These are phyloP conservation scores for Eudorina sp. DNA, from an alignment of 139 green algal species.

Conservation along the genomic window DNA sequence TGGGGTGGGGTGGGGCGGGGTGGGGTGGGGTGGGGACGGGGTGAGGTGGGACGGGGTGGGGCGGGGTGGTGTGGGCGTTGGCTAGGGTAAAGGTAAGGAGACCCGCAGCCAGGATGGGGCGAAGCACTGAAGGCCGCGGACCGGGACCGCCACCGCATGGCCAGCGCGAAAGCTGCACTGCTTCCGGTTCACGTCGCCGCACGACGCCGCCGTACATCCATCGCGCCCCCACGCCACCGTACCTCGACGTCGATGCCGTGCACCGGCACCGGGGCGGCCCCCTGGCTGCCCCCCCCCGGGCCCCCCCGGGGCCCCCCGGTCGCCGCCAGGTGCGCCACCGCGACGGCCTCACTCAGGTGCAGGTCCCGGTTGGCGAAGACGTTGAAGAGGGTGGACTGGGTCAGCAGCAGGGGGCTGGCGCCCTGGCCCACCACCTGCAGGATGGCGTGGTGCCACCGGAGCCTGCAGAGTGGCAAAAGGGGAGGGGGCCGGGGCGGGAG, in stretches of 20 bases:
- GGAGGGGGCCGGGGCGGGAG: neutral
- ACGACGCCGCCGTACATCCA: neutral
- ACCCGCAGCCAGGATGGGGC: neutral
- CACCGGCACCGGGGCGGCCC: neutral
- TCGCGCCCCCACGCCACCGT: neutral
- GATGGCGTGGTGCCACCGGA: conserved; percentile 43
- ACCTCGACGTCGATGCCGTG: conserved; percentile 36
- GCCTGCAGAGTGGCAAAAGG: neutral
- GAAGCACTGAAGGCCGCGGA: neutral
- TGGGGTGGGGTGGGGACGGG: neutral
- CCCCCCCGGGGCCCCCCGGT: neutral
- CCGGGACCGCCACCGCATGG: neutral
- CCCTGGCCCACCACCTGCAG: neutral
- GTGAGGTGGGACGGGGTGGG: neutral
- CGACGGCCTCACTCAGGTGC: conserved; percentile 13
- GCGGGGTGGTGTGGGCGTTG: too few species aligned
- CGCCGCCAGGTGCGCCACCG: conserved; percentile 6
- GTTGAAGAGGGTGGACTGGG: conserved; percentile 27
- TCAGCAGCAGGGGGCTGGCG: neutral
- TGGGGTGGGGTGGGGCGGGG: too few species aligned
- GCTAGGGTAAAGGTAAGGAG: neutral
- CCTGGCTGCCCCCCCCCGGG: neutral
- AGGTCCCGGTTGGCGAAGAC: conserved; percentile 30
- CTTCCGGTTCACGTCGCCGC: neutral
- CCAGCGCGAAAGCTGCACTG: neutral